Evolutionary conservation across 2,329 filamentous ascomycete genomes (phyloP), one percentile per base, ranked within the genome.

Genomic region (Trichophyton schoenleinii): DNA sequence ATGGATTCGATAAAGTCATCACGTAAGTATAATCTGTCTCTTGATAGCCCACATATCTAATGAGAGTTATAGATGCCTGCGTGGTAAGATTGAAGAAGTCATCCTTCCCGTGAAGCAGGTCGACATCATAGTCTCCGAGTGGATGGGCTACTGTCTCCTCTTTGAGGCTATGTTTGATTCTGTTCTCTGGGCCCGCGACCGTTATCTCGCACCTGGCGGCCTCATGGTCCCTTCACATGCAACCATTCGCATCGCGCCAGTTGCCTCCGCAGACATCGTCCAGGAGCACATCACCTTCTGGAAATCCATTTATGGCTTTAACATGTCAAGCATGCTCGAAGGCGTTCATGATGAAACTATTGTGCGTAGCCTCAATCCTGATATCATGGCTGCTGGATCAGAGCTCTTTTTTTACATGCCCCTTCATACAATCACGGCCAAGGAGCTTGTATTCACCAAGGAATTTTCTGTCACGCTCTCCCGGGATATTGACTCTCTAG

Each of bases 131-230:
- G 87, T 97, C 63, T 95, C 89, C 63, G 91, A 97, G 74, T 97
- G 91, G 91, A 97, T 97, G 91, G 91, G 91, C 34, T 97, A 97
- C 72, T 89, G 87, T 65, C 81, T 96, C 18, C 81, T 96, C 4
- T 97, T 95, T 73, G 91, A 97, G 75, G 90, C 91, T 61, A 97
- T 97, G 91, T 84, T 97, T 31, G 90, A 94, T 65, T 95, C 89
- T 57, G 89, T 97, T 22, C 81, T 97, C 58, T 92, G 85, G 70
- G 92, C 92, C 49, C 83, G 91, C 64, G 91, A 97, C 75, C 85
- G 83, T 67, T 96, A 96, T 73, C 83, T 97, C 25, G 85, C 83
- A 63, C 83, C 87, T 0, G 86, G 84, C 61, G 91, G 91, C 15
- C 79, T 96, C 59, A 85, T 97, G 77, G 87, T 94, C 1, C 92